Conservation (phyloP, 225 moss, liverwort and hornwort genomes). For the Rhytidiadelphus loreus region DNA sequence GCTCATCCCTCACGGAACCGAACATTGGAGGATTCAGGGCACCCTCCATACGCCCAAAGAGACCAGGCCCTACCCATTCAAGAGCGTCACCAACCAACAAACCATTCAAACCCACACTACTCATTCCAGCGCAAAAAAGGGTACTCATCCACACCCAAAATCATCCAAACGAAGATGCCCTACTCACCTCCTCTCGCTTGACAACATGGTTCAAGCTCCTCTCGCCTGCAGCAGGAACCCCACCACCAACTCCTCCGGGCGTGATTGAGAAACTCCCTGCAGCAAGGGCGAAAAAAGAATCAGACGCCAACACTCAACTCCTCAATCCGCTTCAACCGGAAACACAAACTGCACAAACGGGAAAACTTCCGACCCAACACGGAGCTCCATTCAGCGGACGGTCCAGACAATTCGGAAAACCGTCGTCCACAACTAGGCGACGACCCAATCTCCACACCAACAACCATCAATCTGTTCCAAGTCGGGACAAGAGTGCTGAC, state of each 20-base stretch:
- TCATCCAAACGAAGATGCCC: background rate
- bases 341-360: background rate
- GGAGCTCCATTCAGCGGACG: background rate
- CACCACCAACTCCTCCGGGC: slow-evolving; percentile 12
- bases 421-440: background rate
- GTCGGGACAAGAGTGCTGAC: background rate
- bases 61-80: background rate
- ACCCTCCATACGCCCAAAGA: background rate
- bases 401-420: background rate
- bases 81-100: background rate
- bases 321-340: background rate
- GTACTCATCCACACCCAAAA: background rate
- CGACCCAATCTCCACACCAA: background rate
- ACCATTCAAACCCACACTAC: background rate
- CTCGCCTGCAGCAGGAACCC: slow-evolving; percentile 39
- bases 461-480: background rate
- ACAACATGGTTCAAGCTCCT: slow-evolving; percentile 69
- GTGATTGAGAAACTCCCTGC: slow-evolving; percentile 20
- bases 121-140: background rate
- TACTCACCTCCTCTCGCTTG: slow-evolving; percentile 83
- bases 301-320: background rate
- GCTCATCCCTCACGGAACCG: background rate
- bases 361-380: background rate
- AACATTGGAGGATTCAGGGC: background rate
- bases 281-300: background rate